Evolutionary conservation across 176 grass and related monocot species (phyloP).

Genomic region (Juncus inflexus): DNA sequence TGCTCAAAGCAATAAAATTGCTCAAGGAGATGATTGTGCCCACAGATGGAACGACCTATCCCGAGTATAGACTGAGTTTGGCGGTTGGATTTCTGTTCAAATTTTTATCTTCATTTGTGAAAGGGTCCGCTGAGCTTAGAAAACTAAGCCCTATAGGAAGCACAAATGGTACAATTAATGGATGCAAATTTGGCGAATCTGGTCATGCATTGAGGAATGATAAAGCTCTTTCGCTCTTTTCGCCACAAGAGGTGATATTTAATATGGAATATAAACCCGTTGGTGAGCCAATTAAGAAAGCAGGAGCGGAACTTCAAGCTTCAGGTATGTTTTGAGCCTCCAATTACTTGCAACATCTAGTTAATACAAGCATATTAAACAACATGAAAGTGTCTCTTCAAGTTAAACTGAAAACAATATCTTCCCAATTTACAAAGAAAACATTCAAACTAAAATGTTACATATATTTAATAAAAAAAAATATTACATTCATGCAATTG

Average conservation of each 20-base stretch:
- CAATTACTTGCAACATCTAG: background rate
- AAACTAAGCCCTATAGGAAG: constrained; percentile 23
- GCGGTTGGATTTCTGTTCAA: constrained; percentile 78
- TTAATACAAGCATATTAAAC: background rate
- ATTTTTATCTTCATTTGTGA: constrained; percentile 50
- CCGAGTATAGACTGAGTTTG: constrained; percentile 78
- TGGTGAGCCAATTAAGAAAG: constrained; percentile 66
- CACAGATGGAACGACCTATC: constrained; percentile 56
- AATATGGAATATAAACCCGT: constrained; percentile 44
- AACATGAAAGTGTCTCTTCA: constrained; percentile 29
- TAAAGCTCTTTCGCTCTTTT: constrained; percentile 34
- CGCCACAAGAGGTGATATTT: constrained; percentile 29
- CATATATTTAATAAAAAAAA: too few relatives aligned
- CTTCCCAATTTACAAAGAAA: too few relatives aligned
- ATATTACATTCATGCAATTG: too few relatives aligned
- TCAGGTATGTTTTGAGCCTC: constrained; percentile 43
- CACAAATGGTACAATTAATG: constrained; percentile 29
- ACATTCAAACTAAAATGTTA: too few relatives aligned
- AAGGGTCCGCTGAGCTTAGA: constrained; percentile 34
- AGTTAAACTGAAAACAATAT: too few relatives aligned
- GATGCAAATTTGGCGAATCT: constrained; percentile 24
- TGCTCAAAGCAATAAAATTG: constrained; percentile 63
- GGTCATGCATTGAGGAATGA: constrained; percentile 12
- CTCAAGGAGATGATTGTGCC: constrained; percentile 61
- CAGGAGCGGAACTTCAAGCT: constrained; percentile 63